Conservation (phyloP, 768 basidiomycete species). For the Pleurotus eryngii region DNA sequence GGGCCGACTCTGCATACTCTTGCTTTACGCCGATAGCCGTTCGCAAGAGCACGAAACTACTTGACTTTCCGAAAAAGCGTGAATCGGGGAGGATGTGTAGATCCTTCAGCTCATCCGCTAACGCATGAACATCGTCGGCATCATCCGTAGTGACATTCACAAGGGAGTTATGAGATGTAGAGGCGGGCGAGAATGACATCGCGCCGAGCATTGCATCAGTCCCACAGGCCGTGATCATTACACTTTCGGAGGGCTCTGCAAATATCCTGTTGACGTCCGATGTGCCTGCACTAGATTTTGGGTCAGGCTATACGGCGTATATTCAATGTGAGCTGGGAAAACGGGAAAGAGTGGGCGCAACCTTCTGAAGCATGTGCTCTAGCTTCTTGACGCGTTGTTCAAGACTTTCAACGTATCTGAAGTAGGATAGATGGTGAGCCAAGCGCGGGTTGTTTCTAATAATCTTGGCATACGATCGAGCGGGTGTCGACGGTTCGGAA, state of each 20-base stretch:
- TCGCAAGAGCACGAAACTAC: constrained; percentile 50
- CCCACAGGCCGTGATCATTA: background rate
- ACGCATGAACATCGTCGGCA: constrained; percentile 25
- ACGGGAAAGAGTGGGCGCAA: constrained; percentile 14
- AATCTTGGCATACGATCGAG: no score
- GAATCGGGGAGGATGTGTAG: constrained; percentile 34
- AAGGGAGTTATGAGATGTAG: constrained; percentile 8
- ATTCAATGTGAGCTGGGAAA: background rate
- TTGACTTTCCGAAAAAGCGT: constrained; percentile 55
- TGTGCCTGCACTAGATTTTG: constrained; percentile 57
- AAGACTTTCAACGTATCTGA: constrained; percentile 56
- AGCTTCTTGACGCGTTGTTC: constrained; percentile 60
- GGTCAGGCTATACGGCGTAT: constrained; percentile 49
- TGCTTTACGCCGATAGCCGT: constrained; percentile 58
- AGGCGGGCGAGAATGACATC: background rate
- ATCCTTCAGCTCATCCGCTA: constrained; percentile 33
- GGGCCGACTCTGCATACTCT: constrained; percentile 36
- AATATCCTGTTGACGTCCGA: constrained; percentile 40
- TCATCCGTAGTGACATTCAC: constrained; percentile 22
- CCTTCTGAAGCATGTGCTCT: constrained; percentile 51
- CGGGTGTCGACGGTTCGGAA: no score
- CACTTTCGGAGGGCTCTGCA: constrained; percentile 2
- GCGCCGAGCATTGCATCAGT: background rate
- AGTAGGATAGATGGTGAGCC: background rate
- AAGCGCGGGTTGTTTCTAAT: no score